A percentile compares a stretch with the other conserved stretches of the same genome.
Conservation (phyloP, 306 rosid genomes). For the Casuarina equisetifolia region DNA sequence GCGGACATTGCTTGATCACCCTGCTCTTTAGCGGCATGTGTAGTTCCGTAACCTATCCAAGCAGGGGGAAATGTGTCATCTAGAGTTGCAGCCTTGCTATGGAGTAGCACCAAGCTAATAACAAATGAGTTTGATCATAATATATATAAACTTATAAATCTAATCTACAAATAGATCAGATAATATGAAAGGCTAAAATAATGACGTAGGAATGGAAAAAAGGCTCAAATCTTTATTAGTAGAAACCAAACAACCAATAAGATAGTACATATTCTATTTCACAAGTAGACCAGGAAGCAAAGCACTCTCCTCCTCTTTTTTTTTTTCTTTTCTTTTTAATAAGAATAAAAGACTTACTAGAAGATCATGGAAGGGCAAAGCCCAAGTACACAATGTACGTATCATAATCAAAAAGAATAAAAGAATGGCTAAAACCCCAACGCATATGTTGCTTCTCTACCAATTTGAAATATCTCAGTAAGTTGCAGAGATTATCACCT, state of each 20-base stretch:
- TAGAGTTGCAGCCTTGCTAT: constrained; percentile 91
- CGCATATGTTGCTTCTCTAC: not conserved
- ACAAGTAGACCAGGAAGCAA: constrained; percentile 1
- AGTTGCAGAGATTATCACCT: not conserved
- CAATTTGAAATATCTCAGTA: not conserved
- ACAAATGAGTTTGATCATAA: not conserved
- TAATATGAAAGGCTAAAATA: not conserved
- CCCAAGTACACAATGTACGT: not conserved
- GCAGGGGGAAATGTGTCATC: constrained; percentile 95
- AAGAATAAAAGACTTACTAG: not conserved
- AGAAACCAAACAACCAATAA: not conserved
- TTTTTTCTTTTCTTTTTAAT: not conserved
- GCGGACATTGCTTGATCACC: constrained; percentile 99
- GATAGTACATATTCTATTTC: no score
- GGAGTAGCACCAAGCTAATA: constrained; percentile 15
- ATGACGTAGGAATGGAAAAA: not conserved
- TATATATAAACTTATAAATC: not conserved
- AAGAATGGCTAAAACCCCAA: not conserved
- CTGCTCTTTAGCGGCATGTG: constrained; percentile 91
- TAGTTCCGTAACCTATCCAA: constrained; percentile 94
- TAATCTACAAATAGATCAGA: not conserved
- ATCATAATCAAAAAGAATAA: not conserved
- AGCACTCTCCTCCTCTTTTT: not conserved
- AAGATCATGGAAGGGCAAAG: not conserved
- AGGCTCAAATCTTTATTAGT: not conserved